Evolutionary conservation across 208 protist genomes (phyloP).

Genomic region (Trypanosoma scelopori): DNA sequence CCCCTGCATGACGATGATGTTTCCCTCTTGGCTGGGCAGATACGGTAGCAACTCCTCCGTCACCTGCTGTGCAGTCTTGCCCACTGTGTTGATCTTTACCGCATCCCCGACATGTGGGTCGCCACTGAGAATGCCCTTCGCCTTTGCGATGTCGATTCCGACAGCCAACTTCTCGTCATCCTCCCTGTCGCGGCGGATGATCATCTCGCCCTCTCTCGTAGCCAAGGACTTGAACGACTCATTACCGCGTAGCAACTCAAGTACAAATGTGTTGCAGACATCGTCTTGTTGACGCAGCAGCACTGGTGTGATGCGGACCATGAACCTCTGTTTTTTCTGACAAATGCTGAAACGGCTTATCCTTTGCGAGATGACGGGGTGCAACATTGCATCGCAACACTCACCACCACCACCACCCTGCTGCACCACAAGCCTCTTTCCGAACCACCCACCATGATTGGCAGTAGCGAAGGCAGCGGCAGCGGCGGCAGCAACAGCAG

Average conservation of each 20-base stretch:
- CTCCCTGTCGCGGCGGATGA: conserved; percentile 81
- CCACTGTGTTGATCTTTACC: conserved; percentile 68
- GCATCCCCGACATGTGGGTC: conserved; percentile 27
- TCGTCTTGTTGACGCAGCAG: conserved; percentile 82
- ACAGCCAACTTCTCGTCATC: conserved; percentile 87
- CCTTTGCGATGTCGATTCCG: conserved; percentile 77
- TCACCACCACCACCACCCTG: too few species aligned
- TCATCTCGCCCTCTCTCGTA: conserved; percentile 60
- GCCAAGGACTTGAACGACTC: conserved; percentile 58
- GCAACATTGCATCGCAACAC: not conserved
- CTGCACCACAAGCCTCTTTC: too few species aligned
- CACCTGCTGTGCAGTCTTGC: conserved; percentile 74
- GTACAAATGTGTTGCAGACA: conserved; percentile 65
- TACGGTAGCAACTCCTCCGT: conserved; percentile 62
- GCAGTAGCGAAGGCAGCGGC: too few species aligned
- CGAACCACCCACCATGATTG: too few species aligned
- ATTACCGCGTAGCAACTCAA: conserved; percentile 50
- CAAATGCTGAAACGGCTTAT: not conserved
- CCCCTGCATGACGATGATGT: conserved; percentile 88
- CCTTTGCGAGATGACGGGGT: not conserved
- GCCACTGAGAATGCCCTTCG: conserved; percentile 60
- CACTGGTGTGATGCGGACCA: conserved; percentile 35
- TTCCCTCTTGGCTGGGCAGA: conserved; percentile 67
- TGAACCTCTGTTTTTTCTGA: not conserved
- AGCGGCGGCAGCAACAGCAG: too few species aligned